Evolutionary conservation across 192 early-diverging fungal species (phyloP), one percentile per base, ranked within the genome.

Genomic region (Pecoramyces ruminantium): DNA sequence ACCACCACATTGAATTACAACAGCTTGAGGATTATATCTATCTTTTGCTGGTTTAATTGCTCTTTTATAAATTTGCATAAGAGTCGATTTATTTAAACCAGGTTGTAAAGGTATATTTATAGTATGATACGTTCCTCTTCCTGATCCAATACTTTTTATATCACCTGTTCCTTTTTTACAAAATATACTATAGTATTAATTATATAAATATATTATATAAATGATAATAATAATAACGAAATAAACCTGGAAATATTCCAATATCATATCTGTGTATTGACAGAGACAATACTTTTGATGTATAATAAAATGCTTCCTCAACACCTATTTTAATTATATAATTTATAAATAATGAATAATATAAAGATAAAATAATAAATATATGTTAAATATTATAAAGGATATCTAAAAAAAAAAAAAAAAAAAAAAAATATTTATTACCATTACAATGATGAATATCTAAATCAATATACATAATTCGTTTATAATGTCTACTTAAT

Each of bases 361-460:
- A n/a, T n/a, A n/a, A n/a, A n/a, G n/a, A n/a, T n/a, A n/a, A n/a
- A n/a, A n/a, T n/a, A n/a, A n/a, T n/a, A n/a, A n/a, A n/a, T n/a
- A n/a, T n/a, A n/a, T n/a, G n/a, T n/a, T n/a, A n/a, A n/a, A n/a
- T n/a, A n/a, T n/a, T n/a, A n/a, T n/a, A n/a, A n/a, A n/a, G n/a
- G n/a, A n/a, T n/a, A n/a, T n/a, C n/a, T n/a, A n/a, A n/a, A n/a
- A n/a, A n/a, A n/a, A n/a, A n/a, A n/a, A n/a, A n/a, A n/a, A n/a
- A n/a, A n/a, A n/a, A n/a, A n/a, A n/a, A n/a, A n/a, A n/a, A n/a
- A n/a, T n/a, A 34, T 3, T 34, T 6, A 34, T 34, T 97, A 30
- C 97, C 98, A 85, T 98, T 96, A 15, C 97, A 96, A 84, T 99
- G 98, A 84, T 99, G 98, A 81, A 97, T 89, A 83, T 99, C 98